A percentile compares a stretch with the other conserved stretches of the same genome.
Conservation (phyloP, 2,329 filamentous ascomycete species). For the Talaromyces sp. region DNA sequence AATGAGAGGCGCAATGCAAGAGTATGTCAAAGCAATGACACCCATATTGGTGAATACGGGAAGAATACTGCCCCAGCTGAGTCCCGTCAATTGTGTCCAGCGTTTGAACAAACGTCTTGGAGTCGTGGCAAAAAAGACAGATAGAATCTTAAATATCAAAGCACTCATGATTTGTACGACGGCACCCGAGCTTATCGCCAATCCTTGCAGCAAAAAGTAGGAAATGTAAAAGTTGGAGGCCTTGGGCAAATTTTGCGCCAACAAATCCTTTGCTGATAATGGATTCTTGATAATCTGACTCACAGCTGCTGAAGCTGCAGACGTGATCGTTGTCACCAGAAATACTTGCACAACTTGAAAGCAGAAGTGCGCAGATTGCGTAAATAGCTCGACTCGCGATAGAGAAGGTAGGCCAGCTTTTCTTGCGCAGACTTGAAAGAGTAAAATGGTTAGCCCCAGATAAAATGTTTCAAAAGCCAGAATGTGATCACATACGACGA, state of each 20-base stretch:
- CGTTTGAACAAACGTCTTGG: constrained; percentile 73
- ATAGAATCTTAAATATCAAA: constrained; percentile 67
- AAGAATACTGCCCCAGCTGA: constrained; percentile 80
- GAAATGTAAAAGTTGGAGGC: constrained; percentile 93
- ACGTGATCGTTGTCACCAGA: constrained; percentile 77
- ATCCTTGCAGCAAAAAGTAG: constrained; percentile 88
- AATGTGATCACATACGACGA: constrained; percentile 54
- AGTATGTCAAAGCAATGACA: constrained; percentile 81
- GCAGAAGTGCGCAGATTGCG: constrained; percentile 82
- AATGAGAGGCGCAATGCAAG: constrained; percentile 80
- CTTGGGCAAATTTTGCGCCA: constrained; percentile 74
- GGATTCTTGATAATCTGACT: constrained; percentile 65
- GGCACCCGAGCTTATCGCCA: constrained; percentile 69
- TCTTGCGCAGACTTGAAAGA: constrained; percentile 64
- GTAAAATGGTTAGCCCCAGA: constrained; percentile 17
- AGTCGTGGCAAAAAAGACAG: constrained; percentile 65
- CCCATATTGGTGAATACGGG: constrained; percentile 77
- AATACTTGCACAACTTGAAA: constrained; percentile 80
- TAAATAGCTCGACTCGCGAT: constrained; percentile 79
- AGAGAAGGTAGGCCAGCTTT: constrained; percentile 75
- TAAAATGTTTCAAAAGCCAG: too few relatives aligned
- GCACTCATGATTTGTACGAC: constrained; percentile 72
- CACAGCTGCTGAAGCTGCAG: constrained; percentile 71
- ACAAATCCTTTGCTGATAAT: constrained; percentile 58
- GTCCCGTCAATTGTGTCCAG: constrained; percentile 69